These are phyloP conservation scores for Melanomma pulvis-pyrius DNA, from an alignment of 495 filamentous ascomycete species.

Conservation along the genomic window DNA sequence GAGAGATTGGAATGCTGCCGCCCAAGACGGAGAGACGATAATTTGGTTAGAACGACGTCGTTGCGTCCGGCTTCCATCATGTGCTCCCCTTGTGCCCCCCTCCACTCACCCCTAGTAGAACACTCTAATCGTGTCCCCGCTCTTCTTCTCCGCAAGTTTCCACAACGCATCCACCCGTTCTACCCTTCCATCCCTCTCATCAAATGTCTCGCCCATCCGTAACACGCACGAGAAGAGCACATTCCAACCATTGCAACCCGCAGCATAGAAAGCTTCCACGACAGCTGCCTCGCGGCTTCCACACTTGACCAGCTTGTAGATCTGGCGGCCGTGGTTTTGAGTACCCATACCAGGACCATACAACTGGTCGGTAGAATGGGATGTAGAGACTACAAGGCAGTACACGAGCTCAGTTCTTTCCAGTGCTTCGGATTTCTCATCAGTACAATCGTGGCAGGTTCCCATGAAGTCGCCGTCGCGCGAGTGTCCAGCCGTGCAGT, in stretches of 20 bases:
- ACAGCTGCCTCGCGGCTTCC: conserved; percentile 31
- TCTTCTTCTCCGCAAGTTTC: conserved; percentile 21
- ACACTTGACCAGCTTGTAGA: conserved; percentile 35
- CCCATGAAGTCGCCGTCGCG: conserved; percentile 18
- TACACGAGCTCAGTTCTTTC: conserved; percentile 23
- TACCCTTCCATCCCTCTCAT: background rate
- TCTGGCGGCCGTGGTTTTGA: conserved; percentile 18
- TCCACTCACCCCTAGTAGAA: conserved; percentile 6
- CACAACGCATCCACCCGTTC: conserved; percentile 28
- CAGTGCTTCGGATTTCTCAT: conserved; percentile 31
- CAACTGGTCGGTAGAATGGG: conserved; percentile 7
- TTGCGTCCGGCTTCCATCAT: too few relatives aligned
- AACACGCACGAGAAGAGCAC: conserved; percentile 32
- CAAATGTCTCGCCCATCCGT: conserved; percentile 22
- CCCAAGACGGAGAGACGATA: too few relatives aligned
- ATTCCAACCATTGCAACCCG: conserved; percentile 28
- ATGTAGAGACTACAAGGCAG: conserved; percentile 25
- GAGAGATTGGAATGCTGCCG: too few relatives aligned
- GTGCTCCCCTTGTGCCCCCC: background rate
- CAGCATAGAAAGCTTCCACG: conserved; percentile 30
- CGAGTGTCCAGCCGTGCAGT: conserved; percentile 25
- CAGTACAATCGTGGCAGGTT: conserved; percentile 28
- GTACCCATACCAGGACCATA: background rate
- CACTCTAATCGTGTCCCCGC: conserved; percentile 3
- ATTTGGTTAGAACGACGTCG: too few relatives aligned